Percentiles rank a stretch among this genome's conserved stretches.
These are phyloP conservation scores for Talaromyces amestolkiae DNA, from an alignment of 2,329 filamentous ascomycete species.

Conservation along the genomic window DNA sequence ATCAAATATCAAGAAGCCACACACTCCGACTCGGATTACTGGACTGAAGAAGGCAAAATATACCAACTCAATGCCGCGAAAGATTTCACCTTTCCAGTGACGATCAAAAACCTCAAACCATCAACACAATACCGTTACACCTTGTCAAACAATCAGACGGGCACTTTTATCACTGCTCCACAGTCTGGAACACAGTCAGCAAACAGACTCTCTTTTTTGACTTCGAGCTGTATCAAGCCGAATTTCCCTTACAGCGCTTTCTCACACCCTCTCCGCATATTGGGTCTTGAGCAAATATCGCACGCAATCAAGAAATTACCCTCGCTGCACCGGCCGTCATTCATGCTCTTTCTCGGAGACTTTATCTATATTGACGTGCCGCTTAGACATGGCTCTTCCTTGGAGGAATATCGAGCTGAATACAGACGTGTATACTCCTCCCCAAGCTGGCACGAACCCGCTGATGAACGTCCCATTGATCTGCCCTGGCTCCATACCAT, in stretches of 20 bases:
- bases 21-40: slow-evolving; percentile 41
- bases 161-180: slow-evolving; percentile 76
- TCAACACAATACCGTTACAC: slow-evolving; percentile 78
- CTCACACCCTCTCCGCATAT: slow-evolving; percentile 78
- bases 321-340: slow-evolving; percentile 49
- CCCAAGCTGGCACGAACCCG: slow-evolving; percentile 74
- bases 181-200: slow-evolving; percentile 61
- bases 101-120: slow-evolving; percentile 64
- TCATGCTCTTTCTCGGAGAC: slow-evolving; percentile 60
- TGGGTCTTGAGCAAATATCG: slow-evolving; percentile 74
- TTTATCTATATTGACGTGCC: slow-evolving; percentile 70
- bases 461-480: slow-evolving; percentile 58
- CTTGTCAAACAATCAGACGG: slow-evolving; percentile 81
- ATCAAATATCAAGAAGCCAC: slow-evolving; percentile 57
- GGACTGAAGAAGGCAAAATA: slow-evolving; percentile 65
- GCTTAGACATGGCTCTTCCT: slow-evolving; percentile 67
- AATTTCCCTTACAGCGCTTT: slow-evolving; percentile 84
- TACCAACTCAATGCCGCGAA: slow-evolving; percentile 68
- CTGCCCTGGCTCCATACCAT: slow-evolving; percentile 97
- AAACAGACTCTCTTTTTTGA: slow-evolving; percentile 82
- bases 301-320: slow-evolving; percentile 68
- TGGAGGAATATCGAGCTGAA: slow-evolving; percentile 79
- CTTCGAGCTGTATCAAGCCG: slow-evolving; percentile 88
- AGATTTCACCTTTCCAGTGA: slow-evolving; percentile 75
- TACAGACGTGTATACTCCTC: slow-evolving; percentile 96